These are phyloP conservation scores for Fusarium sp. DNA, from an alignment of 2,329 filamentous ascomycete genomes.

Conservation along the genomic window DNA sequence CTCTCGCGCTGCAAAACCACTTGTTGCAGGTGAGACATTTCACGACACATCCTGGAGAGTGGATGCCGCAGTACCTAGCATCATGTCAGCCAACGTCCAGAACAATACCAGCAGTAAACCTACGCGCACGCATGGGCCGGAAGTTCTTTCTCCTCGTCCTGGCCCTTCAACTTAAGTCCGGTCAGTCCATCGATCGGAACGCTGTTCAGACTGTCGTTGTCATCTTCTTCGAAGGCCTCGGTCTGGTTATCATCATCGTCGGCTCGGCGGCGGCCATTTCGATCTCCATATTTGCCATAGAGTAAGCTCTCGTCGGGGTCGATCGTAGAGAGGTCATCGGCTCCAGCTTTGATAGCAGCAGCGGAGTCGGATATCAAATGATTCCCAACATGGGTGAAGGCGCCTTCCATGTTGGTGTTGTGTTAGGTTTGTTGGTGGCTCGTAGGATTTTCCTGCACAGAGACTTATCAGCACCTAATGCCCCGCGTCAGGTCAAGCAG, in stretches of 20 bases:
- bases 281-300: conserved; percentile 75
- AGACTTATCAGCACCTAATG: conserved; percentile 36
- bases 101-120: conserved; percentile 55
- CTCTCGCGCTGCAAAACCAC: conserved; percentile 98
- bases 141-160: conserved; percentile 88
- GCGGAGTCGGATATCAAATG: conserved; percentile 87
- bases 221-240: conserved; percentile 86
- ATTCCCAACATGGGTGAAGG: conserved; percentile 89
- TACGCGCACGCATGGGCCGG: conserved; percentile 96
- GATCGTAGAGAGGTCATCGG: conserved; percentile 78
- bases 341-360: conserved; percentile 87
- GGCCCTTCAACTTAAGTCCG: conserved; percentile 67
- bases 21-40: conserved; percentile 97
- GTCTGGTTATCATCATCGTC: conserved; percentile 93
- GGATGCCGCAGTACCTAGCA: conserved; percentile 91
- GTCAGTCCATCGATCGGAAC: conserved; percentile 82
- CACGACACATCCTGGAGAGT: conserved; percentile 93
- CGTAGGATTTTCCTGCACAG: conserved; percentile 47
- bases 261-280: conserved; percentile 74
- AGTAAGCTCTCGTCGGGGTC: conserved; percentile 86
- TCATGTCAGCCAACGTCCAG: conserved; percentile 43
- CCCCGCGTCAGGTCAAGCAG: conserved; percentile 41
- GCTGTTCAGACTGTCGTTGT: conserved; percentile 81
- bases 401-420: conserved; percentile 77
- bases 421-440: conserved; percentile 39